Conservation (phyloP, 108 stramenopile genomes). For the Cyclotella baltica region DNA sequence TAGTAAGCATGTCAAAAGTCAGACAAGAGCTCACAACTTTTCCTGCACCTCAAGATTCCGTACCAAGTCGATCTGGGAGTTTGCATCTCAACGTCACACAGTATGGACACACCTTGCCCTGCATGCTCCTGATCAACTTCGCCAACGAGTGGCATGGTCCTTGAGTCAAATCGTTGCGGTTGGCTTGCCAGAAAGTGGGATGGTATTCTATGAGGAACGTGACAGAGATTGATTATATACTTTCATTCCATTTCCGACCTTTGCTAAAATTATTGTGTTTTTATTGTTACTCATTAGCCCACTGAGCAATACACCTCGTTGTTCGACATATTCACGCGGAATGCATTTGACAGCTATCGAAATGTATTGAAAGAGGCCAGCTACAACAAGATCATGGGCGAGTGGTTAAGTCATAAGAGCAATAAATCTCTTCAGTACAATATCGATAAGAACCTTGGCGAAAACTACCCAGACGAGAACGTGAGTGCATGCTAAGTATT, state of each 20-base stretch:
- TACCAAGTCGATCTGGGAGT: no score
- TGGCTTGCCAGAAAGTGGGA: slow-evolving; percentile 1
- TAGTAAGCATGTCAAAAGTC: no score
- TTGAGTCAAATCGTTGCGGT: slow-evolving; percentile 71
- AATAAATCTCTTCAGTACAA: no score
- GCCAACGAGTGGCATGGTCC: slow-evolving; percentile 79
- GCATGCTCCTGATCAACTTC: slow-evolving; percentile 72
- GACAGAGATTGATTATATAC: no score
- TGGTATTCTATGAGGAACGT: no score
- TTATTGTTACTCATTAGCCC: not conserved
- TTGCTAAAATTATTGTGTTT: no score
- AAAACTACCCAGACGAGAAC: slow-evolving; percentile 71
- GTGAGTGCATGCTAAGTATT: no score
- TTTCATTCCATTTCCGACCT: no score
- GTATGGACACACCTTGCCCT: slow-evolving; percentile 69
- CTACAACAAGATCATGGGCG: slow-evolving; percentile 70
- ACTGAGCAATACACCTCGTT: not conserved
- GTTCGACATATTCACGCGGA: not conserved
- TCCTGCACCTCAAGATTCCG: no score
- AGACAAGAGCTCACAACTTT: no score
- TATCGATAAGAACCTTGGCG: no score
- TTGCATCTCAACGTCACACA: not conserved
- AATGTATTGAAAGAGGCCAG: slow-evolving; percentile 73
- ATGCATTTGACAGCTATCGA: slow-evolving; percentile 81
- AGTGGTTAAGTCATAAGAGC: no score